Conservation (phyloP, 2,329 filamentous ascomycete genomes). For the Diaporthe humulicola region DNA sequence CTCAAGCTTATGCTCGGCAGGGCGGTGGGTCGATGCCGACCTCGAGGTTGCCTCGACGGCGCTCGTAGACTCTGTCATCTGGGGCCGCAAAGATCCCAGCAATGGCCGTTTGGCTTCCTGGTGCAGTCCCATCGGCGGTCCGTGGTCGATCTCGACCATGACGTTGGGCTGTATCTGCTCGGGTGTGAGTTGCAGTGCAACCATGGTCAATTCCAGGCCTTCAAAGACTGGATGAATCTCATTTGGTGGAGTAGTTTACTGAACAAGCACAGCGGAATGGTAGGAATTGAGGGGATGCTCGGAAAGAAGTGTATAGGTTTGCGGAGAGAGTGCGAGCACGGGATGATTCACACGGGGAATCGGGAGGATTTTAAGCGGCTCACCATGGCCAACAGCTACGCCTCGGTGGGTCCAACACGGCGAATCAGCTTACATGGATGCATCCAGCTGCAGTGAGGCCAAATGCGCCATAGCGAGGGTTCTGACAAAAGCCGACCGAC, state of each 20-base stretch:
- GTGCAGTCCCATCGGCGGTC: not conserved
- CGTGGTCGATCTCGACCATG: not conserved
- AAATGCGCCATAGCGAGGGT: constrained; percentile 12
- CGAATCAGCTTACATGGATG: constrained; percentile 26
- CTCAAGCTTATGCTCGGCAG: not conserved
- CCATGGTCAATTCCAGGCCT: not conserved
- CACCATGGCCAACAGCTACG: not conserved
- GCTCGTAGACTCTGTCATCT: not conserved
- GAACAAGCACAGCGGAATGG: not conserved
- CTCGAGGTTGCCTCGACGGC: too few species aligned
- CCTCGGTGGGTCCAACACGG: not conserved
- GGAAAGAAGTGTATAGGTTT: not conserved
- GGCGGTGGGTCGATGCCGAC: not conserved
- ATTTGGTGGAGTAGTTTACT: not conserved
- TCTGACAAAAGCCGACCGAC: not conserved
- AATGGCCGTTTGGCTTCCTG: not conserved
- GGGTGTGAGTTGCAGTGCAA: not conserved
- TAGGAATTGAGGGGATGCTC: not conserved
- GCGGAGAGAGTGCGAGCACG: not conserved
- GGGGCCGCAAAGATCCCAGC: accelerated
- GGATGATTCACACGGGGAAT: constrained; percentile 30
- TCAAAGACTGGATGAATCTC: not conserved
- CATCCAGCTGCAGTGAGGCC: constrained; percentile 22
- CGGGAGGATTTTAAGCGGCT: constrained; percentile 23
- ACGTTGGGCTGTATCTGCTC: not conserved